phyloP scores from a whole-genome alignment of 2,329 filamentous ascomycete species.

The Sporothrix mexicana region DNA sequence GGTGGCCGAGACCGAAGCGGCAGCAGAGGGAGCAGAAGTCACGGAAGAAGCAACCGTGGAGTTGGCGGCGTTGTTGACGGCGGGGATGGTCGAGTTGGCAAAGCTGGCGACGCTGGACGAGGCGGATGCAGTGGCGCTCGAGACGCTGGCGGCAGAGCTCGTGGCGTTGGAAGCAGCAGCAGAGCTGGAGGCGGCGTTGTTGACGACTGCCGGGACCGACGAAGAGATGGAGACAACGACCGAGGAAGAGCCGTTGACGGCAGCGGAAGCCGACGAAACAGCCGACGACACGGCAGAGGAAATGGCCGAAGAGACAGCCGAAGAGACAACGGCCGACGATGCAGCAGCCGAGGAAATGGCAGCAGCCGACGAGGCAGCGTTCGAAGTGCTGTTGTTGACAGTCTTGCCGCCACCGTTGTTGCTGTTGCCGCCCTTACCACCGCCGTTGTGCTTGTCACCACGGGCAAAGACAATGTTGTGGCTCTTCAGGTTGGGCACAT shows the following conservation, averaged over 20 bases:
- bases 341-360: background rate
- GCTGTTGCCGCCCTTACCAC: background rate
- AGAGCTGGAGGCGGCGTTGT: conserved; percentile 11
- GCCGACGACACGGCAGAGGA: background rate
- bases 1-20: background rate
- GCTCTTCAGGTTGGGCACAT: conserved; percentile 45
- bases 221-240: background rate
- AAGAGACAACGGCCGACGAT: background rate
- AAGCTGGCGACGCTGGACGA: conserved; percentile 15
- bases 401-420: background rate
- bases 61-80: conserved; percentile 24
- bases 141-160: background rate
- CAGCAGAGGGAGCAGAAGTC: too few species aligned
- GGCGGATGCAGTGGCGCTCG: background rate
- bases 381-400: conserved; percentile 22
- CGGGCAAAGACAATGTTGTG: conserved; percentile 44
- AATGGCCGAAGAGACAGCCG: background rate
- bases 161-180: conserved; percentile 10
- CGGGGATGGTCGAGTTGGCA: conserved; percentile 23
- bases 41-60: background rate
- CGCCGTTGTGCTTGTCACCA: conserved; percentile 35
- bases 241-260: background rate
- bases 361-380: conserved; percentile 14
- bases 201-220: background rate
- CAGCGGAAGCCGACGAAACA: conserved; percentile 2